Conservation (phyloP, 176 grass and related monocot species). For the Oryza glumipatula region DNA sequence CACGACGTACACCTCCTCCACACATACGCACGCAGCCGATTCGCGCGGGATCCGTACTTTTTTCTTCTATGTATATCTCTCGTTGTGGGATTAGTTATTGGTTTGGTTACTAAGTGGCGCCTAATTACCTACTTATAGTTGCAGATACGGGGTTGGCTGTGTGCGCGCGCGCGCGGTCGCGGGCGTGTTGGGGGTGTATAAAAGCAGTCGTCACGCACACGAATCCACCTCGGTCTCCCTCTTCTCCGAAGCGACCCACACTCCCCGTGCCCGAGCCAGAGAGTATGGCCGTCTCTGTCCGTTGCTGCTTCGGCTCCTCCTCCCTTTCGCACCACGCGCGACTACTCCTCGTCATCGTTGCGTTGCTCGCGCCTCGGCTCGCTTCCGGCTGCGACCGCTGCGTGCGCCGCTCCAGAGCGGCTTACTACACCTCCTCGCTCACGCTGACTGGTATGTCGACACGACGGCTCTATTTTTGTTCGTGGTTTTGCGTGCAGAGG, state of each 20-base stretch:
- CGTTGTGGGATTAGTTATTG: background rate
- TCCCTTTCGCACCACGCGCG: background rate
- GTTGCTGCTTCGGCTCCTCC: slow-evolving; percentile 12
- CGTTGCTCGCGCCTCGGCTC: slow-evolving; percentile 25
- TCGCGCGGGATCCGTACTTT: background rate
- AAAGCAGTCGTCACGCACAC: slow-evolving; percentile 49
- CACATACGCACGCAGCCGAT: background rate
- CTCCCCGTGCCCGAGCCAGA: too few relatives aligned
- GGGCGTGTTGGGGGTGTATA: slow-evolving; percentile 30
- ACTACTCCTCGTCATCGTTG: slow-evolving; percentile 23
- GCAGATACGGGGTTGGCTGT: background rate
- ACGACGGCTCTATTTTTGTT: background rate
- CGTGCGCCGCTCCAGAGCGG: slow-evolving; percentile 55
- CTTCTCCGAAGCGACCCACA: background rate
- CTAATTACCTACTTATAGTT: slow-evolving; percentile 3
- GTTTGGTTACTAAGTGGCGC: background rate
- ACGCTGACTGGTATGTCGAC: slow-evolving; percentile 53
- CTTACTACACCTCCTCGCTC: slow-evolving; percentile 55
- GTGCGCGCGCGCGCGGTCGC: background rate
- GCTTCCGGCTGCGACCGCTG: slow-evolving; percentile 76
- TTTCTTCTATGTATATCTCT: background rate
- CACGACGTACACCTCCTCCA: slow-evolving; percentile 28
- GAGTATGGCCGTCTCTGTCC: slow-evolving; percentile 46
- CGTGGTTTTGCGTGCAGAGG: background rate
- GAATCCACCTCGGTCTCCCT: slow-evolving; percentile 3